phyloP scores from a whole-genome alignment of 768 basidiomycete species.

The Rubroboletus pulcherrimus region DNA sequence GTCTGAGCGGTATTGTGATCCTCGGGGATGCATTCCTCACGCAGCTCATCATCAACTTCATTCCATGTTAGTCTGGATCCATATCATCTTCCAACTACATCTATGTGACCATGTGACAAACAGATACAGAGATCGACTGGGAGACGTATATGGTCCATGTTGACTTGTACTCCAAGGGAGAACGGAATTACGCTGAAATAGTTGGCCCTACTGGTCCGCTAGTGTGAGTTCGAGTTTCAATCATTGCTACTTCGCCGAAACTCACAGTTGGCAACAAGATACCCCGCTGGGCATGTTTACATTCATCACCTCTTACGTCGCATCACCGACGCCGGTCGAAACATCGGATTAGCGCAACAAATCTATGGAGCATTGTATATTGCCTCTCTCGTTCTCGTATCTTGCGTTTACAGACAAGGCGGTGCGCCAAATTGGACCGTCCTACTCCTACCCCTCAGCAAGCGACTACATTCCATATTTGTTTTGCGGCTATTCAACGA shows the following conservation, averaged over 20 bases:
- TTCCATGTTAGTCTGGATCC: conserved; percentile 65
- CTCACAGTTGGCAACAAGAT: conserved; percentile 45
- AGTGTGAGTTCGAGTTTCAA: conserved; percentile 53
- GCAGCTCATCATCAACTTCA: conserved; percentile 70
- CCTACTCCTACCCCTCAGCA: conserved; percentile 78
- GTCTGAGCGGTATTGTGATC: conserved; percentile 58
- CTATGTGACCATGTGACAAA: conserved; percentile 15
- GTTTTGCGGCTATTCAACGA: conserved; percentile 93
- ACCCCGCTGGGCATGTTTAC: conserved; percentile 90
- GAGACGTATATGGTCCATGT: conserved; percentile 93
- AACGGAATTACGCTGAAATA: conserved; percentile 77
- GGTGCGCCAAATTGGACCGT: conserved; percentile 69
- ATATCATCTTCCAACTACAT: conserved; percentile 4
- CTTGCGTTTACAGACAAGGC: conserved; percentile 62
- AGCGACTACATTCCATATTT: conserved; percentile 91
- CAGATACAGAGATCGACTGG: conserved; percentile 99
- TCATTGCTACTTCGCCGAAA: neutral
- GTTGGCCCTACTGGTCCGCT: conserved; percentile 89
- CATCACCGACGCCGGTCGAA: conserved; percentile 57
- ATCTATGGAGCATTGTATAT: conserved; percentile 78
- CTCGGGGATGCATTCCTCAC: conserved; percentile 77
- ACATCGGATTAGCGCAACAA: conserved; percentile 66
- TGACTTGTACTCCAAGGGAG: conserved; percentile 71
- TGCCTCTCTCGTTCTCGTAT: conserved; percentile 57
- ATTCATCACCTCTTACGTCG: conserved; percentile 70